Base-by-base conservation (phyloP, 805 yeast genomes). In the Starmerella lactis-condensi region DNA sequence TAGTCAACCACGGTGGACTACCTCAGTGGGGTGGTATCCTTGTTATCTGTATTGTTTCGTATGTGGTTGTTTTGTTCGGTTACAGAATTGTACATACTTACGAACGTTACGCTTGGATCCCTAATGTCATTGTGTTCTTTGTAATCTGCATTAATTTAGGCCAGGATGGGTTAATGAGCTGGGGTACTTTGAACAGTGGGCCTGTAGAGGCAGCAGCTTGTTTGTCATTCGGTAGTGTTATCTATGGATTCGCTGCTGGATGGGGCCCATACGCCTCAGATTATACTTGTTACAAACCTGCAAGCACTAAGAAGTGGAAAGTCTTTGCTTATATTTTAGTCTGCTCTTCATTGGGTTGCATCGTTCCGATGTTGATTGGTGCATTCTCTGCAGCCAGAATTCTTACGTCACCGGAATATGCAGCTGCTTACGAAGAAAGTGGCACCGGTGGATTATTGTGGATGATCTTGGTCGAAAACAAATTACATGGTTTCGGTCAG, bases 221-320 rank as follows among this genome's bases (percentile, higher is more conserved):
- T 13, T 59, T 82, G 35, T 69, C 85, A 14, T 79, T 75, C 43
- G 93, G 93, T 50, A 73, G 82, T 53, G 57, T 89, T 26, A 53
- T 76, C 40, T 82, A 68, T 46, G 94, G 94, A 40, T 82, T 74
- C 48, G 91, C 93, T 30, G 68, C 93, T 33, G 94, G 94, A 40
- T 82, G 95, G 95, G 69, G 91, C 34, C 73, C 93, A 13, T 79
- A 73, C 45, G 89, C 94, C 17, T 70, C 92, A 31, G 95, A 82
- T 58, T 83, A 82, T 58, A 79, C 93, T 30, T 81, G 75, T 26
- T 83, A 79, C 60, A 79, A 76, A 67, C 78, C 75, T 42, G 60
- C 65, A 45, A 63, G 67, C 47, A 69, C 73, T 40, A 66, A 65
- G 53, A 58, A 68, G 26, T 40, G 43, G 48, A 72, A 61, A 49